Conservation (phyloP, 768 basidiomycete species). For the Filobasidium floriforme region DNA sequence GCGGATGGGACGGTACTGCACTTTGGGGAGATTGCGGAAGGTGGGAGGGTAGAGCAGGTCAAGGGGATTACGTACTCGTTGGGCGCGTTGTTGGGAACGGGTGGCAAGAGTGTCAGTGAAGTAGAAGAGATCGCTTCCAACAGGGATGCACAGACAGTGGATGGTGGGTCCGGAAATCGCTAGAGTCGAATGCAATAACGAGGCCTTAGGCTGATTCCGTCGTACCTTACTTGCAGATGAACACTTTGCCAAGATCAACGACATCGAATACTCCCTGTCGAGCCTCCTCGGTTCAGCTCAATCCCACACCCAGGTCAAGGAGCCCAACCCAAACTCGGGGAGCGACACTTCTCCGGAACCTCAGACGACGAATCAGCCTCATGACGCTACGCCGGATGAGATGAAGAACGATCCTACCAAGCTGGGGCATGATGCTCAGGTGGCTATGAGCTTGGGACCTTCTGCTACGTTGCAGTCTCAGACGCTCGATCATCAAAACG, state of each 20-base stretch:
- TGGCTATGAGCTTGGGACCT: slow-evolving; percentile 48
- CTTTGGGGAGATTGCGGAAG: slow-evolving; percentile 71
- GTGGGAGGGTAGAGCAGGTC: slow-evolving; percentile 81
- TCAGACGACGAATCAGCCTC: slow-evolving; percentile 9
- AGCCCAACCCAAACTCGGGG: slow-evolving; percentile 13
- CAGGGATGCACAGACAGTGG: slow-evolving; percentile 48
- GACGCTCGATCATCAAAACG: slow-evolving; percentile 12
- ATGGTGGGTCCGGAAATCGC: slow-evolving; percentile 21
- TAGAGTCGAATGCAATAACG: not conserved
- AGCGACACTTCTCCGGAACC: not conserved
- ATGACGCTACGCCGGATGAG: slow-evolving; percentile 50
- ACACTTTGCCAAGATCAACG: slow-evolving; percentile 93
- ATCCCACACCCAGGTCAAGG: slow-evolving; percentile 22
- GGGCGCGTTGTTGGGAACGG: slow-evolving; percentile 73
- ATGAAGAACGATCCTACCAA: slow-evolving; percentile 43
- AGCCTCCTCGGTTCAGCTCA: slow-evolving; percentile 62
- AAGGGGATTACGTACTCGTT: slow-evolving; percentile 97
- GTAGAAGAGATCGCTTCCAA: slow-evolving; percentile 45
- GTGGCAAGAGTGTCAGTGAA: slow-evolving; percentile 25
- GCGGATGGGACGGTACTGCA: slow-evolving; percentile 90
- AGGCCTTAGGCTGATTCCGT: not conserved
- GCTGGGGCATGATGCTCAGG: slow-evolving; percentile 60
- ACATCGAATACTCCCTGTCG: slow-evolving; percentile 89
- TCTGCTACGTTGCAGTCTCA: slow-evolving; percentile 16
- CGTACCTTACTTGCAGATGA: slow-evolving; percentile 49